A percentile compares a stretch with the other conserved stretches of the same genome.
Conservation (phyloP, 345 rosid species). For the Stellera chamaejasme region DNA sequence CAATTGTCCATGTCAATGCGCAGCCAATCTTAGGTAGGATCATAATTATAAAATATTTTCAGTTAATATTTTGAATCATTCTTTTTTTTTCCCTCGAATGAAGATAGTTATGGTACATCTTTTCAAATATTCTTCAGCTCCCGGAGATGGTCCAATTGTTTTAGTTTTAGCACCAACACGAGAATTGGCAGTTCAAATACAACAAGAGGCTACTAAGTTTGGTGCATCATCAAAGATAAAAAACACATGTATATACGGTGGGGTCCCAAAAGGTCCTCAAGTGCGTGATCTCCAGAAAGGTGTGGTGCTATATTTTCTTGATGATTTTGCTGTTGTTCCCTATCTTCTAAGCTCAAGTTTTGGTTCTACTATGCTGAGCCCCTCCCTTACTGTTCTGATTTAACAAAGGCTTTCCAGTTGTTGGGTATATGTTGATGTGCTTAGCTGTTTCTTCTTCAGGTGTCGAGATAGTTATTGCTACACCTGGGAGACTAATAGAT, state of each 20-base stretch:
- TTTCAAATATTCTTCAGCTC: constrained; percentile 42
- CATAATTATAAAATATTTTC: neutral
- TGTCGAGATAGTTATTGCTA: constrained; percentile 96
- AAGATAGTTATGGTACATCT: neutral
- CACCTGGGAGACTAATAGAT: constrained; percentile 98
- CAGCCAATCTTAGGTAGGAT: constrained; percentile 82
- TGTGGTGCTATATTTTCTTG: constrained; percentile 34
- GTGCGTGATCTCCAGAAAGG: constrained; percentile 99
- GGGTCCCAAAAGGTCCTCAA: constrained; percentile 99
- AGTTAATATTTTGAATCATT: neutral
- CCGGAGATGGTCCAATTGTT: constrained; percentile 97
- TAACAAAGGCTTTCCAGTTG: constrained; percentile 5
- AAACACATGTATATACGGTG: constrained; percentile 93
- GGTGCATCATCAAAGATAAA: constrained; percentile 95
- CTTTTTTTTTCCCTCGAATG: neutral
- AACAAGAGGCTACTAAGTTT: constrained; percentile 92
- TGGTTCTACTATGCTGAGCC: constrained; percentile 16
- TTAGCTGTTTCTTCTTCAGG: constrained; percentile 32
- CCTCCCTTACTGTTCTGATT: constrained; percentile 6
- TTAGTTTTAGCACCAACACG: constrained; percentile 98
- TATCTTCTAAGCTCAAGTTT: constrained; percentile 18
- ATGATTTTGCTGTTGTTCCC: constrained; percentile 27
- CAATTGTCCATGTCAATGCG: constrained; percentile 97
- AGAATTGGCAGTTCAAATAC: constrained; percentile 99
- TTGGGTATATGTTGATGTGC: constrained; percentile 4